These are phyloP conservation scores for Beauveria rudraprayagi DNA, from an alignment of 2,329 filamentous ascomycete species.

Conservation along the genomic window DNA sequence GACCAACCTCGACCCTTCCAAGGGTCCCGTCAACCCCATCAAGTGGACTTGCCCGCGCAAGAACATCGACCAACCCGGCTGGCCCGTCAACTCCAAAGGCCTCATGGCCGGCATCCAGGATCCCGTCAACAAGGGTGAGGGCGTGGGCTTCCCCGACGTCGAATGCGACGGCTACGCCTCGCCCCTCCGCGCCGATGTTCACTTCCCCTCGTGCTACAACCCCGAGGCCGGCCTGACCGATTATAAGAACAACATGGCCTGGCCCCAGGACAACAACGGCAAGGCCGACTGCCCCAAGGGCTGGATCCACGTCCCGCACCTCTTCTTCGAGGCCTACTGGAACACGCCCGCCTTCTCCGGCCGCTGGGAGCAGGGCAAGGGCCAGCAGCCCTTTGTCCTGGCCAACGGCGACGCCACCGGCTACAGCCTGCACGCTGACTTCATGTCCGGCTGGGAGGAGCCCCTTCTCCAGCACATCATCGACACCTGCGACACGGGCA, in stretches of 20 bases:
- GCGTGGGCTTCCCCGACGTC: slow-evolving; percentile 60
- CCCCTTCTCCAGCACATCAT: slow-evolving; percentile 57
- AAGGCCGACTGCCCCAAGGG: slow-evolving; percentile 47
- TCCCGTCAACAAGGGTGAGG: slow-evolving; percentile 44
- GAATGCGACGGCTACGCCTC: slow-evolving; percentile 57
- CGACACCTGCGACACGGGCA: slow-evolving; percentile 55
- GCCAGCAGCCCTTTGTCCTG: slow-evolving; percentile 57
- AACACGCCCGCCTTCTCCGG: slow-evolving; percentile 44
- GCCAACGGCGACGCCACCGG: slow-evolving; percentile 63
- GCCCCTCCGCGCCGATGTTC: slow-evolving; percentile 57
- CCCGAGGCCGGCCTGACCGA: slow-evolving; percentile 50
- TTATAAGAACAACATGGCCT: slow-evolving; percentile 59
- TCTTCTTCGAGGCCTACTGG: slow-evolving; percentile 55
- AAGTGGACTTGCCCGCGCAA: slow-evolving; percentile 54
- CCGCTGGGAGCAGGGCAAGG: slow-evolving; percentile 47
- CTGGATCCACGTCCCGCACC: slow-evolving; percentile 46
- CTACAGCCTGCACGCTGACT: slow-evolving; percentile 64
- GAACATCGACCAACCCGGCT: slow-evolving; percentile 41
- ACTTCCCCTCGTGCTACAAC: slow-evolving; percentile 70
- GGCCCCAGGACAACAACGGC: slow-evolving; percentile 43
- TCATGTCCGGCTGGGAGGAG: slow-evolving; percentile 65
- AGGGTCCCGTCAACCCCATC: slow-evolving; percentile 44
- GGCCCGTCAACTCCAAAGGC: slow-evolving; percentile 47
- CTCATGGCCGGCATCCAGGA: slow-evolving; percentile 46
- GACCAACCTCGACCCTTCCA: slow-evolving; percentile 41